Conservation (phyloP, 1,284 basidiomycete species). For the Cutaneotrichosporon curvatum region DNA sequence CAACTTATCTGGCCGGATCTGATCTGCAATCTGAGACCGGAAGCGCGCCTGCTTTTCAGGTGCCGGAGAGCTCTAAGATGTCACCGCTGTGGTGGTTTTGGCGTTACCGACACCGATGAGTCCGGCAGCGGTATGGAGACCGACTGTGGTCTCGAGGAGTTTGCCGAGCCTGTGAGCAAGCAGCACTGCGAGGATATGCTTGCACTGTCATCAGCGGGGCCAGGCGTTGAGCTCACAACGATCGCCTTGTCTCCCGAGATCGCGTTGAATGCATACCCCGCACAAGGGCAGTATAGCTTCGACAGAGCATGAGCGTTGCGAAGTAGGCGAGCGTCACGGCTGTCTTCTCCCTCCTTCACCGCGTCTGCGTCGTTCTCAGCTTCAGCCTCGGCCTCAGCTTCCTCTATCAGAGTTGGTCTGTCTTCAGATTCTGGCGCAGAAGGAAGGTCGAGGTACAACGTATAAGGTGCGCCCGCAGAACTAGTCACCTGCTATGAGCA, state of each 20-base stretch:
- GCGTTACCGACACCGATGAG: conserved; percentile 17
- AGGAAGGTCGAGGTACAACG: conserved; percentile 27
- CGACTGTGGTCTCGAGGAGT: conserved; percentile 23
- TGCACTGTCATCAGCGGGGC: conserved; percentile 28
- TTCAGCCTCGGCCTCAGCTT: not conserved
- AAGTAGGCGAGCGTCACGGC: not conserved
- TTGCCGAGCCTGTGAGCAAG: conserved; percentile 27
- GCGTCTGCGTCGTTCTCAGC: not conserved
- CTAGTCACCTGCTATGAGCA: conserved; percentile 25
- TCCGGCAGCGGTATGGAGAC: conserved; percentile 20
- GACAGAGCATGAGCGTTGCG: conserved; percentile 1
- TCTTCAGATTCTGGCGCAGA: not conserved
- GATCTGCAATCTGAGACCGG: no score
- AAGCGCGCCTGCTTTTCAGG: no score
- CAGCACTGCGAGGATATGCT: conserved; percentile 37
- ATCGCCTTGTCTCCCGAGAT: conserved; percentile 26
- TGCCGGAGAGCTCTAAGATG: no score
- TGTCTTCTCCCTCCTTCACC: no score
- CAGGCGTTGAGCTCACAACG: conserved; percentile 23
- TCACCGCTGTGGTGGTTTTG: no score
- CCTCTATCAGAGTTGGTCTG: no score
- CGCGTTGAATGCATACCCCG: conserved; percentile 37
- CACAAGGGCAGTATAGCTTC: conserved; percentile 37
- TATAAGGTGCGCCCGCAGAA: conserved; percentile 34
- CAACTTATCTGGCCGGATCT: no score